Conservation (phyloP, 2,329 filamentous ascomycete genomes). For the Neurospora sp. region DNA sequence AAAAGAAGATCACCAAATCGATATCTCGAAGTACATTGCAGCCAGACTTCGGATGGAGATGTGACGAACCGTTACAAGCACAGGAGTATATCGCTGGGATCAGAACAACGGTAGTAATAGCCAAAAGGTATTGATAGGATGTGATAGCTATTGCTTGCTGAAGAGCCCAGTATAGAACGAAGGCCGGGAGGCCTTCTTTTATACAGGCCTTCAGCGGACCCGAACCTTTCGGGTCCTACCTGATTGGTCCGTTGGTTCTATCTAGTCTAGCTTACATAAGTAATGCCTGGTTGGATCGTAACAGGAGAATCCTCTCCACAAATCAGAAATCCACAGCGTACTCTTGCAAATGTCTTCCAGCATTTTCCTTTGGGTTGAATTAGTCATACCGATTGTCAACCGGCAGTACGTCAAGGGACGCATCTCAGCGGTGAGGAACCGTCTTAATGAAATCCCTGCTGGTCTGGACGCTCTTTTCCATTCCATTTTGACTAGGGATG, state of each 20-base stretch:
- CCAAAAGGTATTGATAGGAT: too few relatives aligned
- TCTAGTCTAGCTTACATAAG: too few relatives aligned
- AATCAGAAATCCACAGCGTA: constrained; percentile 11
- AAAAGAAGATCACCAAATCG: constrained; percentile 23
- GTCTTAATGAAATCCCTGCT: constrained; percentile 24
- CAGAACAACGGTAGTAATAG: too few relatives aligned
- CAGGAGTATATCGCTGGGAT: too few relatives aligned
- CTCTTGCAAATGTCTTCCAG: constrained; percentile 27
- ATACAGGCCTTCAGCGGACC: too few relatives aligned
- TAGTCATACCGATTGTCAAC: constrained; percentile 28
- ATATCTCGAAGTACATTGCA: constrained; percentile 23
- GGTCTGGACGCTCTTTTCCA: constrained; percentile 37
- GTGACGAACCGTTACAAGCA: too few relatives aligned
- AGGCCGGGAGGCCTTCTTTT: too few relatives aligned
- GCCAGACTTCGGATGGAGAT: constrained; percentile 17
- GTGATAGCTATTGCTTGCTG: too few relatives aligned
- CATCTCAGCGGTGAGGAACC: neutral
- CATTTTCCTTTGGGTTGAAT: constrained; percentile 33
- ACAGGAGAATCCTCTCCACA: neutral
- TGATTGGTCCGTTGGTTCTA: too few relatives aligned
- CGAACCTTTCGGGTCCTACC: too few relatives aligned
- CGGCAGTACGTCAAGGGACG: constrained; percentile 15
- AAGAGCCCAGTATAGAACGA: too few relatives aligned
- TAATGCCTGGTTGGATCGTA: too few relatives aligned
- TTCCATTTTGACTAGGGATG: constrained; percentile 38